Conservation (phyloP, 305 asterid genomes). For the Solanum aculeatissimum region DNA sequence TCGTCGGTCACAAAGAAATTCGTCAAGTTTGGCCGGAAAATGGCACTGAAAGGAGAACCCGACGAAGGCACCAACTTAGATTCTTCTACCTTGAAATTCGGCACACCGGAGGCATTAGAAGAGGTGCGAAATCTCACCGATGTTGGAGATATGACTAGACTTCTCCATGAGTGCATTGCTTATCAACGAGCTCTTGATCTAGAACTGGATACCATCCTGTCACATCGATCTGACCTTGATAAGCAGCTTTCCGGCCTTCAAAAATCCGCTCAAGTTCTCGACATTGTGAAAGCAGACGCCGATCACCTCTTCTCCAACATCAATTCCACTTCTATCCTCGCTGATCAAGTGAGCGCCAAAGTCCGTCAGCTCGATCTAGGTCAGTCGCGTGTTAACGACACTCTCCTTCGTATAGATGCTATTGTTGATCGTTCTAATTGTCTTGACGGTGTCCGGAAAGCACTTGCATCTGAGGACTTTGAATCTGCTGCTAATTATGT, state of each 20-base stretch:
- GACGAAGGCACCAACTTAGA: slow-evolving; percentile 10
- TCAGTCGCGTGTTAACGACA: slow-evolving; percentile 75
- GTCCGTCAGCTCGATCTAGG: slow-evolving; percentile 92
- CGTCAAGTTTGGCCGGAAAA: background rate
- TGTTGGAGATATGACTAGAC: slow-evolving; percentile 83
- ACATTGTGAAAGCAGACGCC: slow-evolving; percentile 60
- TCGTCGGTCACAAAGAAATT: no score
- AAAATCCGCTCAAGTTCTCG: slow-evolving; percentile 56
- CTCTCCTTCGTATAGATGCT: slow-evolving; percentile 68
- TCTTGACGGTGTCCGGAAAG: slow-evolving; percentile 67
- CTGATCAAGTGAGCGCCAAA: slow-evolving; percentile 77
- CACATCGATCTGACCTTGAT: slow-evolving; percentile 66
- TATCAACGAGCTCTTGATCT: slow-evolving; percentile 76
- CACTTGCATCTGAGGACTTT: slow-evolving; percentile 64
- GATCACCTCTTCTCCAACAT: slow-evolving; percentile 57
- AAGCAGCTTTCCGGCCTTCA: slow-evolving; percentile 65
- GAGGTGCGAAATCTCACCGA: slow-evolving; percentile 68
- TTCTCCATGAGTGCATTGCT: slow-evolving; percentile 89
- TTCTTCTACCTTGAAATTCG: slow-evolving; percentile 34
- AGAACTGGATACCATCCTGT: slow-evolving; percentile 59
- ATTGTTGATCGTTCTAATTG: slow-evolving; percentile 63
- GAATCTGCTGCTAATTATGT: slow-evolving; percentile 68
- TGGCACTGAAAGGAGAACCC: slow-evolving; percentile 25
- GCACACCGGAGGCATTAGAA: slow-evolving; percentile 51
- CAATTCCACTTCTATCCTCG: slow-evolving; percentile 65